Evolutionary conservation across 805 yeast species (phyloP), one percentile per base, ranked within the genome.

Genomic region (Tetrapisispora nanseiensis): DNA sequence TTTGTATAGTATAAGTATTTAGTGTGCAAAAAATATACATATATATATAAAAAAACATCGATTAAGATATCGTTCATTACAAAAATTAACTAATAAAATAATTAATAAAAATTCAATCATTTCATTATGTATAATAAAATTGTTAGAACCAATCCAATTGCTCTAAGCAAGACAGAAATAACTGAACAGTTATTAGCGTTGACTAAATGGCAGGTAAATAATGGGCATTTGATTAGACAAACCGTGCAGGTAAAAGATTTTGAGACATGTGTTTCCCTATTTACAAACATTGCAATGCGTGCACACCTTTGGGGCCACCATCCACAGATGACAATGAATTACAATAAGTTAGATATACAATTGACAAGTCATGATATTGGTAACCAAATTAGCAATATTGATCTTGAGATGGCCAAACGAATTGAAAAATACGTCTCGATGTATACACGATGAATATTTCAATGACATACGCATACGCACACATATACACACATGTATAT

Each of bases 351-450:
- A 1, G 62, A 66, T 13, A 46, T 83, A 3, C 63, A 66, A 21
- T 56, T 82, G 30, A 73, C 79, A 1, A 83, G 90, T 0, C 92
- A 83, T 52, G 92, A 83, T 54, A 63, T 69, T 0, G 72, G 74
- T 4, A 44, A 46, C 13, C 40, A 39, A 12, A 45, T 76, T 9
- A 72, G 81, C n/a, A 72, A 71, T 18, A 51, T 70, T 20, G 94
- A 83, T 52, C 49, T 82, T 34, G 65, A 70, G 42, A 51, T 83
- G 52, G 90, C 89, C 1, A 62, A 59, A 30, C 54, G 64, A 37
- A 66, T 74, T 29, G 71, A 68, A 24, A 54, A 57, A 23, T 73
- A 69, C 51, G 42, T 57, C 43, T 37, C 43, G 34, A 27, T 37
- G 32, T 50, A 50, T 23, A n/a, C 18, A n/a, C n/a, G n/a, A n/a